Percentiles rank a stretch among this genome's conserved stretches.
Evolutionary conservation across 192 early-diverging fungal species (phyloP).

Genomic region (Paraglomus brasilianum): DNA sequence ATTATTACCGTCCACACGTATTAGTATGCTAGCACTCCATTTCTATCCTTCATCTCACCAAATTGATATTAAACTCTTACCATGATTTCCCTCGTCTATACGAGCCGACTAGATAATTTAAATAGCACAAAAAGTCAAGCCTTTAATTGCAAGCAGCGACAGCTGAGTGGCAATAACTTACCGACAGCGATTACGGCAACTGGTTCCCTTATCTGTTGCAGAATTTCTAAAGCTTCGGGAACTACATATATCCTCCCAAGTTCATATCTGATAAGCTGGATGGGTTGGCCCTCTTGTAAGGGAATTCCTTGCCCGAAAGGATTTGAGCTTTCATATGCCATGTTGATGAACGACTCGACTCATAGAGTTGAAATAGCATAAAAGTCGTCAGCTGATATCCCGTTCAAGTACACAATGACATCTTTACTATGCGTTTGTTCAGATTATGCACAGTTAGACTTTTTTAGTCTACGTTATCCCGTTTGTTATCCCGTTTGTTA

Average conservation of each 20-base stretch:
- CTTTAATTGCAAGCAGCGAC: background rate
- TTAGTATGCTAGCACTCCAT: too few relatives aligned
- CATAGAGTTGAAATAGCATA: too few relatives aligned
- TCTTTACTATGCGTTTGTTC: too few relatives aligned
- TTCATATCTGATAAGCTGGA: background rate
- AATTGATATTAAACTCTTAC: too few relatives aligned
- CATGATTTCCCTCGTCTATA: slow-evolving; percentile 29
- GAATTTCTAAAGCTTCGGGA: background rate
- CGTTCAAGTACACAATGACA: too few relatives aligned
- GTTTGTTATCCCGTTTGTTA: too few relatives aligned
- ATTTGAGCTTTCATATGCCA: background rate
- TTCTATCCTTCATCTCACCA: too few relatives aligned
- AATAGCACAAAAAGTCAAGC: background rate
- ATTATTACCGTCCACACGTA: too few relatives aligned
- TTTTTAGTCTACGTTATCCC: too few relatives aligned
- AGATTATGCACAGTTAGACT: too few relatives aligned
- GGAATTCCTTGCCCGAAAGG: background rate
- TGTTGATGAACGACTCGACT: too few relatives aligned
- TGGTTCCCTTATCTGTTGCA: slow-evolving; percentile 8
- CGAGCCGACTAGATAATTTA: slow-evolving; percentile 3
- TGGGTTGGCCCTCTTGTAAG: background rate
- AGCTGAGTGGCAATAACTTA: background rate
- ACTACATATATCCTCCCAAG: background rate
- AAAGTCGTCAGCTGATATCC: too few relatives aligned
- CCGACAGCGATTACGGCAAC: slow-evolving; percentile 12